Base-by-base conservation (phyloP, 805 yeast species). In the Candida suzukii region DNA sequence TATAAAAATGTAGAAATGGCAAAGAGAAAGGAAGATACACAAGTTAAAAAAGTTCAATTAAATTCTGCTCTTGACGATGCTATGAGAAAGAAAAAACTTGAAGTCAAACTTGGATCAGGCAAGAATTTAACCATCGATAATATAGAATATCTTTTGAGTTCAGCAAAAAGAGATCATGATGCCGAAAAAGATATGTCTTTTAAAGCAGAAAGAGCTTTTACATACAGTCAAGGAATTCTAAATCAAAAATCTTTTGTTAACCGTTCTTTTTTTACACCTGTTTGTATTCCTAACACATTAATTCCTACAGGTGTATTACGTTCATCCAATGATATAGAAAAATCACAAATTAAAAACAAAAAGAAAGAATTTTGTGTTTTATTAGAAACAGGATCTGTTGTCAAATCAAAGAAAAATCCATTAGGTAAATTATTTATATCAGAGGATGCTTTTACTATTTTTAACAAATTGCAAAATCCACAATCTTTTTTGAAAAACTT, bases 151-250 rank as follows among this genome's bases (percentile, higher is more conserved):
- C 3, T 16, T 39, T 59, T 79, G 29, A 54, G 62, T 35, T 56
- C 62, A 7, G 72, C 78, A 4, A 73, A 73, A 43, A 53, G 54
- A 16, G 58, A 61, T 17, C 64, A 63, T 41, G 68, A 68, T 19
- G 37, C 47, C 17, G 63, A 63, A 26, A 70, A 69, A 29, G 74
- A 74, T 43, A 62, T 63, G 30, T 51, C 63, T 32, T 75, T 74
- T 50, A 67, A 78, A 29, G 72, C 71, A 37, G 52, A 62, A 30
- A 66, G 67, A 32, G 79, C 82, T 0, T 76, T 62, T 44, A 81
- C 76, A 40, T 74, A 77, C 74, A 66, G 74, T 32, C 62, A 50
- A 29, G 58, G 64, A 33, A 58, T 62, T 48, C 48, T 51, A 31
- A 50, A 61, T n/a, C 63, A 70, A 7, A 54, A 71, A 35, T 57